phyloP scores from a whole-genome alignment of 306 rosid genomes.

The Glycyrrhiza uralensis region DNA sequence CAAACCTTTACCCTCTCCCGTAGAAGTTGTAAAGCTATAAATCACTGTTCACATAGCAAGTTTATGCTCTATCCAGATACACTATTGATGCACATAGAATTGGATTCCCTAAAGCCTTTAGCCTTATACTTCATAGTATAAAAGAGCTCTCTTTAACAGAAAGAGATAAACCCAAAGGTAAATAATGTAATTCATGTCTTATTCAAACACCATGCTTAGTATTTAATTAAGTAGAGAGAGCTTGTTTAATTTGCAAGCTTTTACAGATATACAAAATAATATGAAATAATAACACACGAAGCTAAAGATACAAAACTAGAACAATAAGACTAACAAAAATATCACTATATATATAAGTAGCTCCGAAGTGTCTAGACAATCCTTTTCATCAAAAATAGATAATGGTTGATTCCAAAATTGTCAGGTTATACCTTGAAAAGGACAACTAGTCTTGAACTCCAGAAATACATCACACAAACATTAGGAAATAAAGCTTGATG shows the following conservation, averaged over 20 bases:
- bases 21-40: not conserved
- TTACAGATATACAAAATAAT: not conserved
- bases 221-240: not conserved
- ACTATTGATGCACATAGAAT: not conserved
- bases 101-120: not conserved
- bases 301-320: not conserved
- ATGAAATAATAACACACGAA: not conserved
- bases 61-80: not conserved
- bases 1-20: not conserved
- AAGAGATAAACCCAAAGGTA: slow-evolving; percentile 2
- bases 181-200: not conserved
- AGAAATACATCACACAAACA: not conserved
- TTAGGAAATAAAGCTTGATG: not conserved
- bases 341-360: not conserved
- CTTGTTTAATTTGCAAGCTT: not conserved
- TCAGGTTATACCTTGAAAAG: not conserved
- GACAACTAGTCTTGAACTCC: slow-evolving; percentile 16
- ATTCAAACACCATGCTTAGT: not conserved
- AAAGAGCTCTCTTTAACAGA: not conserved
- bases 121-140: not conserved
- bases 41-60: not conserved
- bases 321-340: not conserved
- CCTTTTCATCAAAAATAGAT: not conserved
- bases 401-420: slow-evolving; percentile 3
- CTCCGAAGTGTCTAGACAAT: not conserved